Evolutionary conservation across 2,329 filamentous ascomycete species (phyloP).

Genomic region (Monosporascus sp.): DNA sequence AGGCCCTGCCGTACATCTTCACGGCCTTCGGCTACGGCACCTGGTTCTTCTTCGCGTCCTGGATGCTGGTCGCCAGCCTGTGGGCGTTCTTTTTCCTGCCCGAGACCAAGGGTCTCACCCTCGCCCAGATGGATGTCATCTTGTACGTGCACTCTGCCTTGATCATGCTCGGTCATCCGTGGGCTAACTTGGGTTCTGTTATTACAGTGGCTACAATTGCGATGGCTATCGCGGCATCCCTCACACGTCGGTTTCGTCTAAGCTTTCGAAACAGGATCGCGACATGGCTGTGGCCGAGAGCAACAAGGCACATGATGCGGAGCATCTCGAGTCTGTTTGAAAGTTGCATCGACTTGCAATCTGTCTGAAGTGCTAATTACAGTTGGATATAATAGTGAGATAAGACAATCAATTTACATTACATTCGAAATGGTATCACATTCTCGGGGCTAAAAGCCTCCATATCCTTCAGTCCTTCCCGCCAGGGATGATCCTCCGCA

Average conservation of each 20-base stretch:
- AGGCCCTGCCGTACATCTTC: conserved; percentile 40
- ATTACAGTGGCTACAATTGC: conserved; percentile 1
- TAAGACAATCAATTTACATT: not conserved
- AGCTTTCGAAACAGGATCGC: conserved; percentile 1
- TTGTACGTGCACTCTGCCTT: not conserved
- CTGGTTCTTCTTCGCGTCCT: conserved; percentile 52
- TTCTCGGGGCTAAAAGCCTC: not conserved
- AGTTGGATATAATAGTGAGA: not conserved
- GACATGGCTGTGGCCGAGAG: not conserved
- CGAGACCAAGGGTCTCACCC: not conserved
- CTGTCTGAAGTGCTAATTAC: not conserved
- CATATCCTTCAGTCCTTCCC: not conserved
- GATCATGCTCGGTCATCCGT: not conserved
- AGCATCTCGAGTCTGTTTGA: not conserved
- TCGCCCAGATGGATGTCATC: not conserved
- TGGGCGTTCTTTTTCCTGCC: not conserved
- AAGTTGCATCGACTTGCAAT: not conserved
- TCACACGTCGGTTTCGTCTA: conserved; percentile 1
- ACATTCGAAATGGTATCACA: not conserved
- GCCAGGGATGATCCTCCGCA: not conserved
- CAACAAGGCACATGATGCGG: not conserved
- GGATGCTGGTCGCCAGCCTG: conserved; percentile 29
- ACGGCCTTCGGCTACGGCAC: conserved; percentile 41
- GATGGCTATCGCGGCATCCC: conserved; percentile 1
- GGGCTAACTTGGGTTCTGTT: not conserved